Conservation (phyloP, 2,329 filamentous ascomycete genomes). For the Ophiostoma ulmi region DNA sequence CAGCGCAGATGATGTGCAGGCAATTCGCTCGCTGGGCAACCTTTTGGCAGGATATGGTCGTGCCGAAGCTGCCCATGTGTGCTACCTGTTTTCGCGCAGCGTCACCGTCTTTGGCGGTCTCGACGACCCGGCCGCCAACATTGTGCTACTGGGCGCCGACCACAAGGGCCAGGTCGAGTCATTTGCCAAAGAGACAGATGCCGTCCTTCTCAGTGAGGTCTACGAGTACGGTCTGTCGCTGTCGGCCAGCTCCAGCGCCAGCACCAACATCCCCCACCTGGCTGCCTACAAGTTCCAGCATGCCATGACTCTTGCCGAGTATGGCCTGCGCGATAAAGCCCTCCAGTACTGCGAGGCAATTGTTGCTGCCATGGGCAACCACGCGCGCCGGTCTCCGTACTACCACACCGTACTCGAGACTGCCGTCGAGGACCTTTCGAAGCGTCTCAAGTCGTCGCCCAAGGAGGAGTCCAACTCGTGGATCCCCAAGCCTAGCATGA, state of each 20-base stretch:
- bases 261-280: constrained; percentile 55
- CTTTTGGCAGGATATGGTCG: constrained; percentile 81
- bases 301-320: constrained; percentile 76
- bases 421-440: constrained; percentile 75
- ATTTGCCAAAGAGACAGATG: constrained; percentile 73
- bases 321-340: constrained; percentile 75
- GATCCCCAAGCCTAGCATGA: constrained; percentile 93
- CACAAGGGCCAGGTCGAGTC: constrained; percentile 66
- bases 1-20: constrained; percentile 70
- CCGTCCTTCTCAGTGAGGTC: constrained; percentile 89
- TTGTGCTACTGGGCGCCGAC: constrained; percentile 76
- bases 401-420: constrained; percentile 70
- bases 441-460: constrained; percentile 77
- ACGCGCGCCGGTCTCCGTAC: constrained; percentile 80
- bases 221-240: constrained; percentile 87
- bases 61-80: constrained; percentile 87
- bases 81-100: constrained; percentile 78
- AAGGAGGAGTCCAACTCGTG: constrained; percentile 77
- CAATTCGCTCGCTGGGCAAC: constrained; percentile 73
- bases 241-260: constrained; percentile 45
- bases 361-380: constrained; percentile 65
- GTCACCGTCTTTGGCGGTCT: constrained; percentile 70
- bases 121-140: constrained; percentile 71
- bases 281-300: constrained; percentile 89
- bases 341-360: constrained; percentile 89